Conservation (phyloP, 2,329 filamentous ascomycete genomes). For the Fusarium palustre region DNA sequence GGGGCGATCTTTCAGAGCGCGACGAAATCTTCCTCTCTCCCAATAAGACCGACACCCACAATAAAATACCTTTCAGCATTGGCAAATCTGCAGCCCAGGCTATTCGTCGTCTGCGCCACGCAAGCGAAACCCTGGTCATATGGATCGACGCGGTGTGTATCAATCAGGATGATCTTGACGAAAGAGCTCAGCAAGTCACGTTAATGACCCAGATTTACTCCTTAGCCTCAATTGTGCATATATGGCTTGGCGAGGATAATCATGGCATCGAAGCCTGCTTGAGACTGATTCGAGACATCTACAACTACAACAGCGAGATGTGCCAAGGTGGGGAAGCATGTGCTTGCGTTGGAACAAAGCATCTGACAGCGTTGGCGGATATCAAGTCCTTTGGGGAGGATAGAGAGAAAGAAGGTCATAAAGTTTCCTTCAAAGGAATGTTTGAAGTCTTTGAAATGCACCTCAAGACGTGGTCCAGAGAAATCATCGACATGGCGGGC, state of each 20-base stretch:
- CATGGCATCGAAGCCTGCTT: slow-evolving; percentile 11
- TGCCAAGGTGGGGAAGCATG: slow-evolving; percentile 16
- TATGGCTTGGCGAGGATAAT: slow-evolving; percentile 34
- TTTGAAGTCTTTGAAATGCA: slow-evolving; percentile 27
- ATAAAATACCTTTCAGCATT: slow-evolving; percentile 3
- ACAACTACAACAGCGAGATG: slow-evolving; percentile 12
- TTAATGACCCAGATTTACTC: slow-evolving; percentile 39
- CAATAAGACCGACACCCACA: rapidly evolving
- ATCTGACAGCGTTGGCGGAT: neutral
- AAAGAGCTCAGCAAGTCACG: slow-evolving; percentile 34
- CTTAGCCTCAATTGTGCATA: neutral
- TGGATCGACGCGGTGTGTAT: slow-evolving; percentile 44
- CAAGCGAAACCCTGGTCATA: neutral
- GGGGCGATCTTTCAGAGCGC: slow-evolving; percentile 21
- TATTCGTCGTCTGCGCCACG: neutral
- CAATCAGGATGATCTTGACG: slow-evolving; percentile 36
- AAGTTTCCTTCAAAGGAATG: slow-evolving; percentile 21
- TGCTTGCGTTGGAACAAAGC: slow-evolving; percentile 13
- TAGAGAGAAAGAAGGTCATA: neutral
- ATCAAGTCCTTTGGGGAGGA: neutral
- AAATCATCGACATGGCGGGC: slow-evolving; percentile 33
- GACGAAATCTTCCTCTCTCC: slow-evolving; percentile 4
- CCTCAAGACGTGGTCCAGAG: slow-evolving; percentile 8
- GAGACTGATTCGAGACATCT: slow-evolving; percentile 25
- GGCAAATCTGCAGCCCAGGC: slow-evolving; percentile 24